A percentile compares a stretch with the other conserved stretches of the same genome.
phyloP scores from a whole-genome alignment of 306 rosid species.

The Cucurbita moschata region DNA sequence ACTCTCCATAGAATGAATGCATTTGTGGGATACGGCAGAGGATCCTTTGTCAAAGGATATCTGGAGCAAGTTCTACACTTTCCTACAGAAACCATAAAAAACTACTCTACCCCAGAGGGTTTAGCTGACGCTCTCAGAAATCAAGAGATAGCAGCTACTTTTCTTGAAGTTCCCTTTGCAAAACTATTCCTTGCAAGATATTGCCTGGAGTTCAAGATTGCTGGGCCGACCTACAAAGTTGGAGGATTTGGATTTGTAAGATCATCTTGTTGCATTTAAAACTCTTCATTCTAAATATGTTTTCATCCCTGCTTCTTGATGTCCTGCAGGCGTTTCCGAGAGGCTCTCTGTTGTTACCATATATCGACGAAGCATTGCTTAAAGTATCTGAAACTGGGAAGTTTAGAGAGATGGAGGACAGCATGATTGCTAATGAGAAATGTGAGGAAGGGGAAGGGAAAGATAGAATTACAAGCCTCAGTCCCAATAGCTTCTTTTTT shows the following conservation, averaged over 20 bases:
- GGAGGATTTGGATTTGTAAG: slow-evolving; percentile 35
- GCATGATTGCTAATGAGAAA: slow-evolving; percentile 21
- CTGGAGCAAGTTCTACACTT: slow-evolving; percentile 10
- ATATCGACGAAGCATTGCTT: slow-evolving; percentile 20
- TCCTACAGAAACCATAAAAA: slow-evolving; percentile 4
- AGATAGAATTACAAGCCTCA: slow-evolving; percentile 16
- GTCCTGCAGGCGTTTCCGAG: slow-evolving; percentile 24
- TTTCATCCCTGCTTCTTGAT: neutral
- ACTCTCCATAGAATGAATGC: slow-evolving; percentile 9
- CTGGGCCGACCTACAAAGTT: slow-evolving; percentile 25
- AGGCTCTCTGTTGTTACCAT: slow-evolving; percentile 18
- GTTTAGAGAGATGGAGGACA: slow-evolving; percentile 14
- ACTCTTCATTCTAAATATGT: neutral
- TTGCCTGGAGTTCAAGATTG: slow-evolving; percentile 20
- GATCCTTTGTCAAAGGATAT: slow-evolving; percentile 24
- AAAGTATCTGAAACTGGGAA: slow-evolving; percentile 17
- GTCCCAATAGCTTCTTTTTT: slow-evolving; percentile 24
- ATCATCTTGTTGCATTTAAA: neutral
- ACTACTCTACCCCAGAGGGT: slow-evolving; percentile 7
- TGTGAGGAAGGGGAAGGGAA: slow-evolving; percentile 10
- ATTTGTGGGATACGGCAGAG: slow-evolving; percentile 19
- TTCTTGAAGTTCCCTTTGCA: slow-evolving; percentile 23
- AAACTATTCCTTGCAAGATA: slow-evolving; percentile 30
- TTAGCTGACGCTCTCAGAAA: slow-evolving; percentile 26
- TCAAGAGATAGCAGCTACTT: slow-evolving; percentile 27